A percentile compares a stretch with the other conserved stretches of the same genome.
These are phyloP conservation scores for Scalesia atractyloides DNA, from an alignment of 129 eudicot species.

Conservation along the genomic window DNA sequence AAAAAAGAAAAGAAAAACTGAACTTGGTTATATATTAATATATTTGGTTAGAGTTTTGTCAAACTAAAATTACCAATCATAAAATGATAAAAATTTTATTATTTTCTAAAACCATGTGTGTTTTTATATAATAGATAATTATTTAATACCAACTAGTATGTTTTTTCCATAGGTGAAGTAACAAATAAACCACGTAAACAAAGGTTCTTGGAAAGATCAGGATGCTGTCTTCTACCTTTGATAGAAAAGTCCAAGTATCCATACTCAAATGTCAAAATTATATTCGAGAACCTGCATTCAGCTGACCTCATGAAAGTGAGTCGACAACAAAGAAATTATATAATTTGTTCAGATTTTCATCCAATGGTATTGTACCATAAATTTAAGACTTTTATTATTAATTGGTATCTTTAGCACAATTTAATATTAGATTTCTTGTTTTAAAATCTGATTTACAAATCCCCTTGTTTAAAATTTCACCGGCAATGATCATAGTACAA, in stretches of 20 bases:
- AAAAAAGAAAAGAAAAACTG: too few species aligned
- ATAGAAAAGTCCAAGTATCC: conserved; percentile 15
- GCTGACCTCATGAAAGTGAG: neutral
- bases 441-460: neutral
- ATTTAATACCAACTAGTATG: too few species aligned
- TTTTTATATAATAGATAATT: too few species aligned
- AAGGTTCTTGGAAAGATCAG: conserved; percentile 1
- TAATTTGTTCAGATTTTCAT: neutral
- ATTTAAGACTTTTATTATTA: neutral
- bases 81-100: too few species aligned
- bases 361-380: neutral
- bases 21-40: too few species aligned
- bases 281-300: neutral
- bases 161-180: too few species aligned
- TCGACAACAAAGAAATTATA: neutral
- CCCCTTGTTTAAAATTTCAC: neutral
- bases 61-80: too few species aligned
- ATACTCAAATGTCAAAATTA: conserved; percentile 1
- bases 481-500: neutral
- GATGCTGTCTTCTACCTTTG: neutral
- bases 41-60: too few species aligned
- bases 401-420: neutral
- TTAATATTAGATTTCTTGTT: conserved; percentile 1
- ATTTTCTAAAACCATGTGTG: too few species aligned
- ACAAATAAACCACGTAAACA: too few species aligned